Conservation (phyloP, 2,329 filamentous ascomycete species). For the Claviceps purpurea region DNA sequence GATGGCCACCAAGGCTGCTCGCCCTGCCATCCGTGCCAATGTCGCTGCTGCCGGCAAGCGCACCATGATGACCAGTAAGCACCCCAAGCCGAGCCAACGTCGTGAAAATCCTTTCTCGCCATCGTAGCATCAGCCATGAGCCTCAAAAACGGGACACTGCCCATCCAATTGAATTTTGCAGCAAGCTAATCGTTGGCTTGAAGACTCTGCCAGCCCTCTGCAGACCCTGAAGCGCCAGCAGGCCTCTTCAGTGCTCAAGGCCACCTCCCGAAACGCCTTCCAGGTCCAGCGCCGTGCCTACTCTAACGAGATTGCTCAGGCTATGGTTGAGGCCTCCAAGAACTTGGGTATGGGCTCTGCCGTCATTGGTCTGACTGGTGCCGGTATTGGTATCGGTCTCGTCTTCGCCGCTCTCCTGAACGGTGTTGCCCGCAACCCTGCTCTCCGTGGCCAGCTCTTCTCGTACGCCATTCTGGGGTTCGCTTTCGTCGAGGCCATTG, state of each 20-base stretch:
- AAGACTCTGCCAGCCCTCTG: constrained; percentile 49
- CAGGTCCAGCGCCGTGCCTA: constrained; percentile 58
- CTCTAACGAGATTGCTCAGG: constrained; percentile 78
- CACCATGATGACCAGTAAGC: constrained; percentile 62
- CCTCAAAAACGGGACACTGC: constrained; percentile 12
- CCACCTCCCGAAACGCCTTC: constrained; percentile 52
- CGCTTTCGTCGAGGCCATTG: constrained; percentile 86
- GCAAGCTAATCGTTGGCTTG: constrained; percentile 18
- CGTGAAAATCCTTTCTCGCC: constrained; percentile 17
- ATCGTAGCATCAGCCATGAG: constrained; percentile 6
- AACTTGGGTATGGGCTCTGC: constrained; percentile 82
- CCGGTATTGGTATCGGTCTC: constrained; percentile 90
- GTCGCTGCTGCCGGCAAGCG: constrained; percentile 57
- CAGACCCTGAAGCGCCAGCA: constrained; percentile 66
- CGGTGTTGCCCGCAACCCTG: constrained; percentile 86
- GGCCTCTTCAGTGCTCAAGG: constrained; percentile 51
- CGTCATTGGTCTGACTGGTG: constrained; percentile 84
- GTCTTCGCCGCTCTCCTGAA: constrained; percentile 84
- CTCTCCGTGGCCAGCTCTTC: constrained; percentile 90
- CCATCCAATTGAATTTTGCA: constrained; percentile 20
- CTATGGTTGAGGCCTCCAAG: constrained; percentile 82
- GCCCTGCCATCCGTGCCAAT: constrained; percentile 56
- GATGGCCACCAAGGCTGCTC: constrained; percentile 66
- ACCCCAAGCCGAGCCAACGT: background rate
- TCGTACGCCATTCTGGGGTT: constrained; percentile 92